Evolutionary conservation across 345 rosid genomes (phyloP).

Genomic region (Camelina sativa): DNA sequence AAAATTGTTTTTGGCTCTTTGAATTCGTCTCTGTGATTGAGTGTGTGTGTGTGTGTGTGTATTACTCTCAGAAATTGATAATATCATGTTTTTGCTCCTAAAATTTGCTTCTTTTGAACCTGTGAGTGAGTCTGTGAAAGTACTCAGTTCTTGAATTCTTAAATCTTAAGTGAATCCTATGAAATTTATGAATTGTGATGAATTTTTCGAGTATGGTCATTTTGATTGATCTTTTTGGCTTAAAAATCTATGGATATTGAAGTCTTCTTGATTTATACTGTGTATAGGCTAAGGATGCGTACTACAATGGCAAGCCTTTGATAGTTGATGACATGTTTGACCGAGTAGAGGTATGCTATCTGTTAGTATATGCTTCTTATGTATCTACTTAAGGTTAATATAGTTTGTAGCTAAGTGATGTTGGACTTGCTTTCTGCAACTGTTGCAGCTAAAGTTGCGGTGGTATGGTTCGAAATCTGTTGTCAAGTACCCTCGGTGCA

Average conservation of each 20-base stretch:
- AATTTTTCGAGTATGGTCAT: neutral
- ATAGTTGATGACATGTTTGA: slow-evolving; percentile 97
- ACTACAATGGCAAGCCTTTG: slow-evolving; percentile 85
- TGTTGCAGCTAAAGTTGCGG: slow-evolving; percentile 73
- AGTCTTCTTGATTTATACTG: neutral
- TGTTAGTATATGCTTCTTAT: neutral
- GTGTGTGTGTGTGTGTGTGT: neutral
- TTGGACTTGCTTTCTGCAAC: slow-evolving; percentile 2
- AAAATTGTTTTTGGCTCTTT: neutral
- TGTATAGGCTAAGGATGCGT: slow-evolving; percentile 79
- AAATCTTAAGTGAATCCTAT: no score
- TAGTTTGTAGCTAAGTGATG: neutral
- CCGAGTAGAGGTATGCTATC: slow-evolving; percentile 78
- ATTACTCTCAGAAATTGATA: neutral
- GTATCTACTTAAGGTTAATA: neutral
- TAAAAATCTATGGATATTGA: neutral
- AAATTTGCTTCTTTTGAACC: neutral
- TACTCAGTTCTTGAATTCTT: neutral
- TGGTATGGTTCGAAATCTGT: slow-evolving; percentile 92
- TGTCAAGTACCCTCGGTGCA: slow-evolving; percentile 95
- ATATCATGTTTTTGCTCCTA: neutral
- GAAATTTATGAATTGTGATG: neutral
- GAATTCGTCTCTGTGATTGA: slow-evolving; percentile 1
- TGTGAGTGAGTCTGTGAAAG: neutral
- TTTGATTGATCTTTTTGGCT: neutral